Percentiles rank a stretch among this genome's conserved stretches.
Conservation (phyloP, 2,329 filamentous ascomycete species). For the Aspergillus sp. region DNA sequence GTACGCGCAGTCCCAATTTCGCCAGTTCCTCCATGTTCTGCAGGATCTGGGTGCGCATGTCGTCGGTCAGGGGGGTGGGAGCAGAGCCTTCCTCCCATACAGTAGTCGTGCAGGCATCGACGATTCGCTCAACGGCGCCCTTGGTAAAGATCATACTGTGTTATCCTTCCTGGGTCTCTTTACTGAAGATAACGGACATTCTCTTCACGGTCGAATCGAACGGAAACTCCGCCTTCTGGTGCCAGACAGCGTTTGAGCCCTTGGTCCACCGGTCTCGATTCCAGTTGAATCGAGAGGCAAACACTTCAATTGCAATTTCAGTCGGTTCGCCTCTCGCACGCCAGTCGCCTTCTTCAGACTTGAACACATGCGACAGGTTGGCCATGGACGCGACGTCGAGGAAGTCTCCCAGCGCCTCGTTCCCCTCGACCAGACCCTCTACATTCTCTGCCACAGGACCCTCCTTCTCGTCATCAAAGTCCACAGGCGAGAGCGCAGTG, state of each 20-base stretch:
- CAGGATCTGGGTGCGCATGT: slow-evolving; percentile 58
- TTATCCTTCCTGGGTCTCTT: slow-evolving; percentile 7
- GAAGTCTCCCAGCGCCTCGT: slow-evolving; percentile 53
- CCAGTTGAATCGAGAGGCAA: slow-evolving; percentile 67
- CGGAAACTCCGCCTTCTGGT: slow-evolving; percentile 65
- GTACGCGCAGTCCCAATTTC: slow-evolving; percentile 65
- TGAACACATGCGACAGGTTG: slow-evolving; percentile 64
- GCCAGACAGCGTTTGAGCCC: slow-evolving; percentile 54
- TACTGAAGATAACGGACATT: slow-evolving; percentile 69
- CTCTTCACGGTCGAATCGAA: slow-evolving; percentile 75
- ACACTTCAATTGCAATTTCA: slow-evolving; percentile 74
- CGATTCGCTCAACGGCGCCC: slow-evolving; percentile 66
- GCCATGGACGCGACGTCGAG: slow-evolving; percentile 65
- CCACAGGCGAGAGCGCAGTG: slow-evolving; percentile 30
- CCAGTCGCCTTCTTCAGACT: slow-evolving; percentile 57
- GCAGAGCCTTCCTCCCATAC: slow-evolving; percentile 35
- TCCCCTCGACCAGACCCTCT: slow-evolving; percentile 43
- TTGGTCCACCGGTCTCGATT: slow-evolving; percentile 56
- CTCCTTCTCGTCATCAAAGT: slow-evolving; percentile 29
- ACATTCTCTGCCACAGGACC: slow-evolving; percentile 24
- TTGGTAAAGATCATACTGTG: slow-evolving; percentile 42
- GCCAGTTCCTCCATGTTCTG: slow-evolving; percentile 69
- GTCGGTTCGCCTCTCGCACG: slow-evolving; percentile 66
- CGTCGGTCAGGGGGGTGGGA: slow-evolving; percentile 51
- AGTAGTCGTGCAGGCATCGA: slow-evolving; percentile 61